Evolutionary conservation across 192 early-diverging fungal species (phyloP).

Genomic region (Haplosporangium gracile): DNA sequence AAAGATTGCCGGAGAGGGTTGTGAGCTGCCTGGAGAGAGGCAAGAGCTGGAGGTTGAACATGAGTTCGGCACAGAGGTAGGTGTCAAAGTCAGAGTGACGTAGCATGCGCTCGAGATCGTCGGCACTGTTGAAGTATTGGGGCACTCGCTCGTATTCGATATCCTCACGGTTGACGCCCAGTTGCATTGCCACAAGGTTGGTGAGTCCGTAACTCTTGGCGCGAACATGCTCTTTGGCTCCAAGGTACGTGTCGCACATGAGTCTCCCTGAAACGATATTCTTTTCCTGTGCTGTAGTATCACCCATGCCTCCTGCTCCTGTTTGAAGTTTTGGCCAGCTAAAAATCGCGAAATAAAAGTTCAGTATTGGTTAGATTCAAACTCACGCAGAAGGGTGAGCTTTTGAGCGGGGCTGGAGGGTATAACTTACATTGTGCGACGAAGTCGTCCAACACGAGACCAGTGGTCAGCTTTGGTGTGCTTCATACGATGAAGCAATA

Average conservation of each 20-base stretch:
- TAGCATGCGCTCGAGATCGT: conserved; percentile 77
- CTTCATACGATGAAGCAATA: conserved; percentile 95
- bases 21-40: conserved; percentile 95
- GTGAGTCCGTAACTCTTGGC: conserved; percentile 90
- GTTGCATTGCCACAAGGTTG: conserved; percentile 79
- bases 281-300: conserved; percentile 82
- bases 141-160: conserved; percentile 86
- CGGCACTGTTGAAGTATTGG: conserved; percentile 73
- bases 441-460: conserved; percentile 90
- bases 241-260: conserved; percentile 93
- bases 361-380: neutral
- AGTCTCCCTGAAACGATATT: conserved; percentile 87
- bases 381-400: neutral
- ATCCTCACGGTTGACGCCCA: conserved; percentile 84
- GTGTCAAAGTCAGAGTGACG: conserved; percentile 88
- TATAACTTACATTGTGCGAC: conserved; percentile 71
- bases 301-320: conserved; percentile 85
- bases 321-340: conserved; percentile 89
- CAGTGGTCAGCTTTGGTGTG: conserved; percentile 81
- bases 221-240: conserved; percentile 87
- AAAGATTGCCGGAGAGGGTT: conserved; percentile 93
- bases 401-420: no score
- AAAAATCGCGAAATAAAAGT: neutral
- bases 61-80: conserved; percentile 82
- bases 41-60: conserved; percentile 90